These are phyloP conservation scores for Raphanus sativus DNA, from an alignment of 345 rosid genomes.

Conservation along the genomic window DNA sequence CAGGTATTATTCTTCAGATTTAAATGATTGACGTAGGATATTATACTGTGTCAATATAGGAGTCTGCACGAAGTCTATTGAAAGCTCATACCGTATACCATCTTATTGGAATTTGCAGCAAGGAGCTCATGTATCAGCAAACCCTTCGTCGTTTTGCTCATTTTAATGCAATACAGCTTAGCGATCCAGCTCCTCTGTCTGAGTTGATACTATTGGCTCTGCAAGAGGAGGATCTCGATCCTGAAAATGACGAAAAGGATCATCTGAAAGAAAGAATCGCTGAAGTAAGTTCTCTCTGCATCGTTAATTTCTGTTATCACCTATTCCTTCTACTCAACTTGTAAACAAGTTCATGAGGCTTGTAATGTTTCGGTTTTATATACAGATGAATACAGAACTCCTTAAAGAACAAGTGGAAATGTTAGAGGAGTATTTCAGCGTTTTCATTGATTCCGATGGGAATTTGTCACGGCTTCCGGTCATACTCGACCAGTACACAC, in stretches of 20 bases:
- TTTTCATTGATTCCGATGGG: conserved; percentile 64
- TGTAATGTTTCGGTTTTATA: conserved; percentile 3
- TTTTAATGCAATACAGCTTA: conserved; percentile 83
- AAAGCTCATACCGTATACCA: background rate
- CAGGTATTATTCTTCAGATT: conserved; percentile 49
- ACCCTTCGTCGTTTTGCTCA: conserved; percentile 80
- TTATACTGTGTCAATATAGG: background rate
- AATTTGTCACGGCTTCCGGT: conserved; percentile 85
- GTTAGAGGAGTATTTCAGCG: conserved; percentile 83
- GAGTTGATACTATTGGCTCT: conserved; percentile 83
- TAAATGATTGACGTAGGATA: background rate
- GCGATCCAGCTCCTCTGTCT: conserved; percentile 70
- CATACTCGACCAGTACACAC: conserved; percentile 88
- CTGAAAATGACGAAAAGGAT: conserved; percentile 58
- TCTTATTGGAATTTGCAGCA: conserved; percentile 52
- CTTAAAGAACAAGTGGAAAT: conserved; percentile 74
- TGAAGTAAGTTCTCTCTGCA: conserved; percentile 49
- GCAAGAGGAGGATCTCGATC: conserved; percentile 80
- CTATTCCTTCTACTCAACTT: background rate
- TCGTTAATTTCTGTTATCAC: background rate
- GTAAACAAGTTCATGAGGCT: background rate
- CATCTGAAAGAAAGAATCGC: conserved; percentile 81
- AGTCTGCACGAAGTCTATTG: background rate
- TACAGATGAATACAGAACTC: conserved; percentile 77
- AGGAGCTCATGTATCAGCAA: conserved; percentile 99